These are phyloP conservation scores for Tagetes patula DNA, from an alignment of 129 eudicot species.

Conservation along the genomic window DNA sequence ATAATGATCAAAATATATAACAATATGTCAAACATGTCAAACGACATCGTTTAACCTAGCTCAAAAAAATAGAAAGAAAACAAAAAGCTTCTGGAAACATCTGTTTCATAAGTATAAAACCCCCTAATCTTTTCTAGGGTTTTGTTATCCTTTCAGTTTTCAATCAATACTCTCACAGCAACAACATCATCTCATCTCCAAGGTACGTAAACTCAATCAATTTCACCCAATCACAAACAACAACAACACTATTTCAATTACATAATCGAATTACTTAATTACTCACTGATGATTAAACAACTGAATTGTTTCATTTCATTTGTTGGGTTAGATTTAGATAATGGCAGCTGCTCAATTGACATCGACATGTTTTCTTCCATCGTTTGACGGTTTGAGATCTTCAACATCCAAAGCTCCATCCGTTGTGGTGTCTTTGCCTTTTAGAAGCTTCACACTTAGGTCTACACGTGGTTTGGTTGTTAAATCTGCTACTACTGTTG, in stretches of 20 bases:
- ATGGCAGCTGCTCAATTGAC: conserved; percentile 86
- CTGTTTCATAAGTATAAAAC: not conserved
- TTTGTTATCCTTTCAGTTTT: conserved; percentile 37
- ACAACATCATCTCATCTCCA: not conserved
- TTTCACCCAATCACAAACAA: not conserved
- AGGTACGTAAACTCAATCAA: conserved; percentile 15
- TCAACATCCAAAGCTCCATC: conserved; percentile 45
- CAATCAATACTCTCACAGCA: conserved; percentile 4
- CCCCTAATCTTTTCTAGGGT: conserved; percentile 16
- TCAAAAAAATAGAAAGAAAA: not conserved
- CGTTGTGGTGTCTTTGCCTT: conserved; percentile 42
- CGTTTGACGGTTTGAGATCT: conserved; percentile 68
- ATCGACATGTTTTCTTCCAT: conserved; percentile 50
- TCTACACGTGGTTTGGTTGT: conserved; percentile 63
- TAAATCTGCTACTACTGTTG: conserved; percentile 80
- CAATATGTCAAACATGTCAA: not conserved
- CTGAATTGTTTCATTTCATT: not conserved
- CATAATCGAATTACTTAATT: conserved; percentile 3
- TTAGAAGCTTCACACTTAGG: conserved; percentile 42
- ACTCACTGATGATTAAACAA: not conserved
- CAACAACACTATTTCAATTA: not conserved
- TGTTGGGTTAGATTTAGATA: conserved; percentile 27
- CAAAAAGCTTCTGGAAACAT: conserved; percentile 6
- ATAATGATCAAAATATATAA: too few species aligned
- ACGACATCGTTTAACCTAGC: not conserved